Base-by-base conservation (phyloP, 768 basidiomycete genomes). In the Tricholoma saponaceum region DNA sequence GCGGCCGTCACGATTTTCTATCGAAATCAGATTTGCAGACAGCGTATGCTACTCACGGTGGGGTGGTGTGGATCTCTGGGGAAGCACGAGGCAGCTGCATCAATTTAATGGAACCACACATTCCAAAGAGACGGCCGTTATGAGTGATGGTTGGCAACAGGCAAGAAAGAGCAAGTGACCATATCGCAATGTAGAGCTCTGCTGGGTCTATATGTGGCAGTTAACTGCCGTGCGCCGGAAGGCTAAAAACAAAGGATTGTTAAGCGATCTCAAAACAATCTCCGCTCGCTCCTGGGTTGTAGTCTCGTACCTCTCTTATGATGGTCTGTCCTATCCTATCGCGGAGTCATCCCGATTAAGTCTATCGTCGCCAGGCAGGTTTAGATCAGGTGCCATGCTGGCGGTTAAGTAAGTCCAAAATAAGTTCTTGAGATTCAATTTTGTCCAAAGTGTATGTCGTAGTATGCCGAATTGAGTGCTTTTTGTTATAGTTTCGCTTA, bases 381-480 rank as follows among this genome's bases (percentile, higher is more conserved):
- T 50, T 28, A 50, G 47, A 50, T 50, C 47, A 16, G 47, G 26
- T 50, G 47, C 47, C 47, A 30, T 8, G 14, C 25, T 28, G 13
- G 22, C 20, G 10, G 44, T 23, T 46, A 25, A 47, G 23, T 20
- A 32, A 44, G 13, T 22, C 43, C 51, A 56, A 23, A 39, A 51
- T 55, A 33, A 39, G 51, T 18, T 35, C 52, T 32, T 39, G 54
- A 52, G 23, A 46, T 46, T 44, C 44, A 46, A 23, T 46, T 49
- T 33, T n/a, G 35, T 12, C 5, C 18, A 25, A 28, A 12, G n/a
- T n/a, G n/a, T 23, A n/a, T 25, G 18, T 16, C 43, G n/a, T 46
- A 44, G n/a, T 46, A 44, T 30, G 25, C 41, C 54, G 12, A 16
- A 55, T 30, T 35, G 28, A 47, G n/a, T 16, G 43, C 54, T 26